Evolutionary conservation across 2,329 filamentous ascomycete genomes (phyloP).

Genomic region (Metarhizium robertsii): DNA sequence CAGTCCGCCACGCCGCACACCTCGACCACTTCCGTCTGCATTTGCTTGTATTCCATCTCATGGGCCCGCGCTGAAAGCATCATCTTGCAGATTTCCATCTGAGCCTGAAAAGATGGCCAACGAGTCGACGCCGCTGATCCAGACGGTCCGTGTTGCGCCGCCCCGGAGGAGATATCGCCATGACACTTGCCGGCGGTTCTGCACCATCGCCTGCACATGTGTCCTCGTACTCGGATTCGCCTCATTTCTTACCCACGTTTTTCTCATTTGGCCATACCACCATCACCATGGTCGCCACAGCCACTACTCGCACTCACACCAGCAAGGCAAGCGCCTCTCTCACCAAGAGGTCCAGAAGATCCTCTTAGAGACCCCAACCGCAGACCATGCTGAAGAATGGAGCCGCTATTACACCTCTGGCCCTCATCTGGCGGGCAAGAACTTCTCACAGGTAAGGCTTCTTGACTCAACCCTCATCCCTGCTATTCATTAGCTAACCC

Average conservation of each 20-base stretch:
- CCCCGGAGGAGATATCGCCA: conserved; percentile 48
- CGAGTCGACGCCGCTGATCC: conserved; percentile 60
- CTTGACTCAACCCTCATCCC: no score
- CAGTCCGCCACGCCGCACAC: not conserved
- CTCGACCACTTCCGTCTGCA: not conserved
- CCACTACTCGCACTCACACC: conserved; percentile 17
- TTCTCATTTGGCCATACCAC: conserved; percentile 29
- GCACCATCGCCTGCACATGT: conserved; percentile 50
- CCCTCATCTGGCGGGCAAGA: conserved; percentile 67
- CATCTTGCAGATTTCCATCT: conserved; percentile 7
- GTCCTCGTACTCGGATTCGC: conserved; percentile 41
- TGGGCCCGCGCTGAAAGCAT: not conserved
- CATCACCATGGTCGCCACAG: conserved; percentile 23
- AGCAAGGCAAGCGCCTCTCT: conserved; percentile 17
- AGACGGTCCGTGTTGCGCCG: conserved; percentile 48
- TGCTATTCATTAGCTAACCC: conserved; percentile 3
- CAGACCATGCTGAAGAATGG: conserved; percentile 56
- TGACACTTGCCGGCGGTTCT: conserved; percentile 54
- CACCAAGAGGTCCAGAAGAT: conserved; percentile 47
- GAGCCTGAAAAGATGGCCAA: conserved; percentile 23
- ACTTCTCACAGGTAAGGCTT: conserved; percentile 53
- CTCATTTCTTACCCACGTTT: conserved; percentile 38
- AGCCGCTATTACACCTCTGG: conserved; percentile 70
- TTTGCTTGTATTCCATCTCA: not conserved
- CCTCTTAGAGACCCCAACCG: conserved; percentile 48